phyloP scores from a whole-genome alignment of 495 filamentous ascomycete genomes.

The Melanomma pulvis-pyrius region DNA sequence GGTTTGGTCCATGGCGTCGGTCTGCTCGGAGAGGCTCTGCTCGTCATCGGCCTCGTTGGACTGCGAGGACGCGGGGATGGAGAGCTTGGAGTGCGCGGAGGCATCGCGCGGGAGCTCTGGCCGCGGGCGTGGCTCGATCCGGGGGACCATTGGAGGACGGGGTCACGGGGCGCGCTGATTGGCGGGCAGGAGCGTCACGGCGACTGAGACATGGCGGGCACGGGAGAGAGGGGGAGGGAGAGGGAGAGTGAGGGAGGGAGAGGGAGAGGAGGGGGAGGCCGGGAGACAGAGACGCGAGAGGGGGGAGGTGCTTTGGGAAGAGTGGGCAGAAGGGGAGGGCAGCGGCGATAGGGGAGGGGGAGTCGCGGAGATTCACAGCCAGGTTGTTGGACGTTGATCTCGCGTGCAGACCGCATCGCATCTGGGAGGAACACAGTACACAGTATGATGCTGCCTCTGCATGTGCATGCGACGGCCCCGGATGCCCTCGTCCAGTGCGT shows the following conservation, averaged over 20 bases:
- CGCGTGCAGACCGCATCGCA: not conserved
- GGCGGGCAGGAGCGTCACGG: conserved; percentile 21
- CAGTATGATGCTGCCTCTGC: no score
- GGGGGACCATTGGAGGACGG: conserved; percentile 23
- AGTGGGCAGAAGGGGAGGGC: not conserved
- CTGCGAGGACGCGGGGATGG: conserved; percentile 36
- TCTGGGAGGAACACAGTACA: not conserved
- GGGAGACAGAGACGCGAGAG: no score
- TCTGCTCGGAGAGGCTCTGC: conserved; percentile 37
- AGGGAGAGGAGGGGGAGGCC: not conserved
- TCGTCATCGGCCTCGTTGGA: conserved; percentile 49
- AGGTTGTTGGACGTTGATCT: not conserved
- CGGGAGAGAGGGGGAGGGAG: not conserved
- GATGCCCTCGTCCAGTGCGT: not conserved
- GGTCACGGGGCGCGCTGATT: conserved; percentile 18
- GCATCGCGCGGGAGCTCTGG: conserved; percentile 29
- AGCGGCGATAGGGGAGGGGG: not conserved
- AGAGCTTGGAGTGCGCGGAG: conserved; percentile 37
- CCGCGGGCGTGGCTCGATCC: conserved; percentile 2
- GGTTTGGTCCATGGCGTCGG: conserved; percentile 37
- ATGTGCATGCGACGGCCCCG: not conserved
- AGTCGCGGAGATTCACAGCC: not conserved
- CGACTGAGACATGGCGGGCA: conserved; percentile 18
- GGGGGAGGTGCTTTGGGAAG: no score
- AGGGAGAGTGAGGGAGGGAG: not conserved